Evolutionary conservation across 1,284 basidiomycete genomes (phyloP).

Genomic region (Stygiomarasmius scandens): DNA sequence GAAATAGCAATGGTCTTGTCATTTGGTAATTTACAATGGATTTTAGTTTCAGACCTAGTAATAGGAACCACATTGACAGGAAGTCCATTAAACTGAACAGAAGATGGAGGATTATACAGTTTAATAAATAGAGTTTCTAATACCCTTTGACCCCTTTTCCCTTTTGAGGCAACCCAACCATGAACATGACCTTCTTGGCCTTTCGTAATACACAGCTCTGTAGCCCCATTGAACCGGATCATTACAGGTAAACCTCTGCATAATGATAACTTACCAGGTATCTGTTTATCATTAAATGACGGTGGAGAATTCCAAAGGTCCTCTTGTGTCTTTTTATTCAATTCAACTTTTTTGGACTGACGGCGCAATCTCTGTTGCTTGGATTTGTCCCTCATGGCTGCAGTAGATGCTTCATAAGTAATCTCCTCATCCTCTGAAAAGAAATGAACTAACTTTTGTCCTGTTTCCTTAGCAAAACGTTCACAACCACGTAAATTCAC

Average conservation of each 20-base stretch:
- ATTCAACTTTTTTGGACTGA: too few species aligned
- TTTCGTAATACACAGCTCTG: conserved; percentile 34
- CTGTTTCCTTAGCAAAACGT: conserved; percentile 6
- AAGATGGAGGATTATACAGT: conserved; percentile 30
- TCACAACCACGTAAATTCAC: conserved; percentile 6
- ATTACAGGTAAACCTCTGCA: conserved; percentile 37
- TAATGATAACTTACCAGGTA: conserved; percentile 27
- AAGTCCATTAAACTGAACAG: conserved; percentile 32
- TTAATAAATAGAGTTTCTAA: conserved; percentile 40
- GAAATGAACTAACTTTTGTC: conserved; percentile 5
- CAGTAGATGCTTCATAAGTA: not conserved
- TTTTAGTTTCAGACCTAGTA: conserved; percentile 13
- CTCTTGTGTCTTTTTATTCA: conserved; percentile 13
- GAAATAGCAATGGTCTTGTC: conserved; percentile 26
- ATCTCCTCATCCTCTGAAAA: conserved; percentile 16
- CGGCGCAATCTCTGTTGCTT: conserved; percentile 2
- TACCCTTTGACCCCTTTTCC: conserved; percentile 4
- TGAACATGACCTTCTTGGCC: conserved; percentile 33
- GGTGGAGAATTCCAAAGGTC: conserved; percentile 25
- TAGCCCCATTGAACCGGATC: conserved; percentile 31
- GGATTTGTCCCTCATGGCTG: too few species aligned
- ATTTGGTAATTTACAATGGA: conserved; percentile 27
- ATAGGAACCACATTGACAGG: conserved; percentile 43
- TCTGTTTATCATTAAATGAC: conserved; percentile 14
- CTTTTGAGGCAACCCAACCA: conserved; percentile 18